Base-by-base conservation (phyloP, 1,139 yeast species). In the Sugiyamaella novakii region DNA sequence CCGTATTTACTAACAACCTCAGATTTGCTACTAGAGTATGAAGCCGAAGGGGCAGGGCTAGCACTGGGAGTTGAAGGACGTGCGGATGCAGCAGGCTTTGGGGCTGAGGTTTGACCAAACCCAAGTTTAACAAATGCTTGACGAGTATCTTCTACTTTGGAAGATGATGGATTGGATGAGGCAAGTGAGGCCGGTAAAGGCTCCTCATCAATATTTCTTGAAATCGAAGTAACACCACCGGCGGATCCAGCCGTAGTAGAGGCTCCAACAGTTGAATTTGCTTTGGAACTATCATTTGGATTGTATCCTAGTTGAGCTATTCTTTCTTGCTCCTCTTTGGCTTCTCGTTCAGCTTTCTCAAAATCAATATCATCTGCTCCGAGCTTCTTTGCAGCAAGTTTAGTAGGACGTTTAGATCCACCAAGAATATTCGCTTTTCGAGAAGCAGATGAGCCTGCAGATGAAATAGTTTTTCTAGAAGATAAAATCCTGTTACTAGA, bases 271-370 rank as follows among this genome's bases (percentile, higher is more conserved):
- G 64, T 54, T 6, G 8, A 54, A 6, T 64, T 2, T 60, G 59
- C 28, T 68, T 67, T 19, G 64, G 35, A 15, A 15, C 18, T 72
- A 36, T 71, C 74, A 35, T 71, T 70, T 7, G 91, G 87, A 56
- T 80, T 80, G 66, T 85, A 85, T 5, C 95, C 95, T 59, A 87
- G 77, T 57, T 75, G 74, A 57, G 80, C 79, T 22, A 85, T 80
- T 59, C 83, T 84, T 64, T 84, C 87, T 49, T 84, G 88, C 66
- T 91, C 97, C 60, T 78, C 77, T 66, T 84, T 80, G 21, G 97
- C 98, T 62, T 84, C 84, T 64, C 78, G 83, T 66, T 89, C 98
- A 56, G 89, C 83, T 60, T 86, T 95, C 58, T 92, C 98, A 61
- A 92, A 92, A 66, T 92, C 96, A 54, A 92, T 79, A 29, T 84